Evolutionary conservation across 2,329 filamentous ascomycete species (phyloP), one percentile per base, ranked within the genome.

Genomic region (Colletotrichum sp.): DNA sequence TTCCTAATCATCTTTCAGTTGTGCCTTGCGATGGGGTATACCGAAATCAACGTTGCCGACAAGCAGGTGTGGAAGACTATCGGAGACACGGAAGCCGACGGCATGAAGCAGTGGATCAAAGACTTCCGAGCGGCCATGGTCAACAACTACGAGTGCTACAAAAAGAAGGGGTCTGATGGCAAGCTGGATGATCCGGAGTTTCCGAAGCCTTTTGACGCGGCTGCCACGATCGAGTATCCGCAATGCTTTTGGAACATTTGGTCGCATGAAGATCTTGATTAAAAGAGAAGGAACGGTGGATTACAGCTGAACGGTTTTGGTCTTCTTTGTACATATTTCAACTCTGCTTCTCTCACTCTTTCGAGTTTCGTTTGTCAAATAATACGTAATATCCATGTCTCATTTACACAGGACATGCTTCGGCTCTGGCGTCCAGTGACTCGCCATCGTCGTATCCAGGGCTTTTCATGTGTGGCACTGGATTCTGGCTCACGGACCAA

Each of bases 61-160:
- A 52, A 52, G 43, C 43, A 52, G n/a, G 43, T 52, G 6, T 52
- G 43, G 43, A n/a, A 52, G 18, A 21, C 43, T 13, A 3, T 52
- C 0, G 43, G 5, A 13, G 43, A 52, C 12, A 52, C 4, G 6
- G 43, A 52, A 18, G 65, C 64, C 9, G 82, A 83, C 5, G 73
- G 66, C 58, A 34, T 34, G n/a, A 61, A 61, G 2, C 43, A 52
- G 43, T 21, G 43, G 43, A 52, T 52, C 10, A 52, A 52, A 52
- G 43, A 52, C 43, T 52, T 52, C 43, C 43, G 43, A 1, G 43
- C 43, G 12, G 43, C 43, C n/a, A 52, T 52, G 43, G 43, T 52
- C 43, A 52, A 52, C 43, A 52, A 52, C 43, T 52, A 52, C 12
- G 43, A 52, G 10, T 52, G 43, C 43, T 52, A 52, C n/a, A 52